A percentile compares a stretch with the other conserved stretches of the same genome.
These are phyloP conservation scores for Stromatinia cepivora DNA, from an alignment of 2,329 filamentous ascomycete genomes.

Conservation along the genomic window DNA sequence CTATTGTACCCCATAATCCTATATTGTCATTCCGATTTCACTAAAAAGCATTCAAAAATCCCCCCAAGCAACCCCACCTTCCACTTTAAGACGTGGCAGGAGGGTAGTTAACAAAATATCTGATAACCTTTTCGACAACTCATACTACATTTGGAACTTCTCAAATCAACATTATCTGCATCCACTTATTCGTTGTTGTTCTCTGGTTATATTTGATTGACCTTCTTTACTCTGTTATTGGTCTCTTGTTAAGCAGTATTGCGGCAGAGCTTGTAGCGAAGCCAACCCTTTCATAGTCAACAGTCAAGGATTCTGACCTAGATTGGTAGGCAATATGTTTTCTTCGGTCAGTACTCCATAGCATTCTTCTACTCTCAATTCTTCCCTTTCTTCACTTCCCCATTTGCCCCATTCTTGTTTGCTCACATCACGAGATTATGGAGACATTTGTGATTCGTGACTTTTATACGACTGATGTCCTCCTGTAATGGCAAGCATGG, in stretches of 20 bases:
- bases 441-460: constrained; percentile 13
- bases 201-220: constrained; percentile 2
- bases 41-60: not conserved
- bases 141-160: not conserved
- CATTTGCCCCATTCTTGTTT: constrained; percentile 11
- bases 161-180: constrained; percentile 3
- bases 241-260: constrained; percentile 13
- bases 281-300: constrained; percentile 18
- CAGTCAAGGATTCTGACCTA: constrained; percentile 15
- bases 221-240: constrained; percentile 11
- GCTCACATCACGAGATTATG: constrained; percentile 19
- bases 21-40: not conserved
- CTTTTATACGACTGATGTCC: constrained; percentile 13
- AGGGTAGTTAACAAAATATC: constrained; percentile 12
- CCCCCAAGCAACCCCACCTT: constrained; percentile 3
- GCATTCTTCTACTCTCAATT: not conserved
- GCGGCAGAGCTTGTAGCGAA: constrained; percentile 24
- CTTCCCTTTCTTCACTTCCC: not conserved
- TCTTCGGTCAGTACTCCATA: constrained; percentile 29
- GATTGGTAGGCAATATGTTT: constrained; percentile 27
- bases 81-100: constrained; percentile 18
- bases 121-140: constrained; percentile 2
- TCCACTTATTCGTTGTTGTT: constrained; percentile 12
- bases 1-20: not conserved
- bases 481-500: not conserved